phyloP scores from a whole-genome alignment of 345 rosid species.

The Rhodamnia rubescens region DNA sequence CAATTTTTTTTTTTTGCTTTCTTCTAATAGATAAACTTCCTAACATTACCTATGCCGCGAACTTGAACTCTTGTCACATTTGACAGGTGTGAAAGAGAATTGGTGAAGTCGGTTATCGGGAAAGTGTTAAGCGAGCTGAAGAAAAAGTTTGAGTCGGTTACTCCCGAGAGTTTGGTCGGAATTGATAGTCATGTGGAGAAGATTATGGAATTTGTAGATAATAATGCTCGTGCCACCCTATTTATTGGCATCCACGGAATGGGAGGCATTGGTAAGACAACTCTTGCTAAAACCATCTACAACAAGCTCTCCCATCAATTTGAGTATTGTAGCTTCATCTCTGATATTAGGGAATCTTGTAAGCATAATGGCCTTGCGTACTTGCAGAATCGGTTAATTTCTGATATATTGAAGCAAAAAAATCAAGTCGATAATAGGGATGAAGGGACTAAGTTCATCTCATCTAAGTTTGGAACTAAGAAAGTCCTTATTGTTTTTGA shows the following conservation, averaged over 20 bases:
- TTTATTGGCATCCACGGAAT: neutral
- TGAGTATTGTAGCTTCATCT: neutral
- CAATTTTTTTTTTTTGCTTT: neutral
- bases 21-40: neutral
- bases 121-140: neutral
- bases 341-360: neutral
- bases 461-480: slow-evolving; percentile 3
- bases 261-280: neutral
- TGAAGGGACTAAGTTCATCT: neutral
- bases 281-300: neutral
- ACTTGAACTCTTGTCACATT: neutral
- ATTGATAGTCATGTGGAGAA: neutral
- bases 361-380: neutral
- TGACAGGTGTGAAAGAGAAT: neutral
- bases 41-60: neutral
- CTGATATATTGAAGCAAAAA: neutral
- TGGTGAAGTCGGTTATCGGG: neutral
- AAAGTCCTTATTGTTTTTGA: slow-evolving; percentile 7
- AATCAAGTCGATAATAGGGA: neutral
- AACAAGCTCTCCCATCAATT: neutral
- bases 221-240: neutral
- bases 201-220: neutral
- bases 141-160: neutral
- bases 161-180: neutral
- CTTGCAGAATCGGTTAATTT: neutral